These are phyloP conservation scores for Neofusicoccum laricinum DNA, from an alignment of 2,329 filamentous ascomycete genomes.

Conservation along the genomic window DNA sequence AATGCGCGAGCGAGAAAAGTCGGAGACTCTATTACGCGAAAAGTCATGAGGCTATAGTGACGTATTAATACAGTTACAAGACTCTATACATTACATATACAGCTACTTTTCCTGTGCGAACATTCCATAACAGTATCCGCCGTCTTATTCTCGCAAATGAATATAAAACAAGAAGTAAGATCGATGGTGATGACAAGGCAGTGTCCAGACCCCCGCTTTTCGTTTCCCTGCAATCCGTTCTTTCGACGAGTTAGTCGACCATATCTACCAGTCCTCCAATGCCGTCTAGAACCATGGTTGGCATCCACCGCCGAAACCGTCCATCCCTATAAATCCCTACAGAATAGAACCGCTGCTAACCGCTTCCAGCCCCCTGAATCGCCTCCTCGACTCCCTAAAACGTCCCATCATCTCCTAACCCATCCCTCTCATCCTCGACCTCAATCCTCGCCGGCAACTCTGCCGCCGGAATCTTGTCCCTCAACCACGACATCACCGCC, in stretches of 20 bases:
- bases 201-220: background rate
- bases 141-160: background rate
- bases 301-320: background rate
- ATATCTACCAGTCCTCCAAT: too few species aligned
- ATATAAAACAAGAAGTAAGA: background rate
- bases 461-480: constrained; percentile 61
- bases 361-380: background rate
- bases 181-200: background rate
- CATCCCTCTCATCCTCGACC: background rate
- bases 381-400: background rate
- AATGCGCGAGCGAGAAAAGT: too few species aligned
- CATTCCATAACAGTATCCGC: background rate
- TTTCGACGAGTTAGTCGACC: too few species aligned
- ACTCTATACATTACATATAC: background rate
- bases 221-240: too few species aligned
- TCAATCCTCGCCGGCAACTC: background rate
- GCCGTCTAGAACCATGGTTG: too few species aligned
- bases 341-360: too few species aligned
- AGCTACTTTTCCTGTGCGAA: background rate
- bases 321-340: background rate
- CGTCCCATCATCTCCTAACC: background rate
- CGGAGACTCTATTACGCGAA: too few species aligned
- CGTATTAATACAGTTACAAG: background rate
- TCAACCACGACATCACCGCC: constrained; percentile 75
- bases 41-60: too few species aligned